These are phyloP conservation scores for Thermothelomyces thermophilus DNA, from an alignment of 2,329 filamentous ascomycete genomes.

Conservation along the genomic window DNA sequence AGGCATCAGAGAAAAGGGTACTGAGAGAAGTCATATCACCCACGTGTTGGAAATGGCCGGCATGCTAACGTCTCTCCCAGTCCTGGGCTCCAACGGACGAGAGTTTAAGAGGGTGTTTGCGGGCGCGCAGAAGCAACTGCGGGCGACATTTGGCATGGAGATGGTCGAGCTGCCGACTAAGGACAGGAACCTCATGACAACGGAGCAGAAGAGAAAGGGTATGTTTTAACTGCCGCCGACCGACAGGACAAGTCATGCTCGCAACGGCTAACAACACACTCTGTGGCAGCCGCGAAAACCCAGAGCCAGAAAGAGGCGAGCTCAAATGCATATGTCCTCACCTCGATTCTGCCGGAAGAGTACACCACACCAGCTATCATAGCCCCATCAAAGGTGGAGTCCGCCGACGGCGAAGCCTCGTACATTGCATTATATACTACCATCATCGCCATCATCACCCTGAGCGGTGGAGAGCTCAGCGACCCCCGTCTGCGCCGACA, in stretches of 20 bases:
- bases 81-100: slow-evolving; percentile 63
- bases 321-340: slow-evolving; percentile 70
- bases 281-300: slow-evolving; percentile 35
- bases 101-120: slow-evolving; percentile 73
- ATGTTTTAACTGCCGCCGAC: slow-evolving; percentile 23
- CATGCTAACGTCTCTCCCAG: slow-evolving; percentile 32
- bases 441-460: slow-evolving; percentile 67
- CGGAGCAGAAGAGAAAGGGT: slow-evolving; percentile 68
- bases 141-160: slow-evolving; percentile 80
- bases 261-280: slow-evolving; percentile 3
- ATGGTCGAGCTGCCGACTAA: slow-evolving; percentile 73
- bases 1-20: slow-evolving; percentile 59
- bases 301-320: slow-evolving; percentile 46
- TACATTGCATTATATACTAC: slow-evolving; percentile 79
- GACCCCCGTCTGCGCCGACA: slow-evolving; percentile 75
- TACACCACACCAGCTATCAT: slow-evolving; percentile 65
- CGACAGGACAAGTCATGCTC: not conserved
- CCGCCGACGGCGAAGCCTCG: slow-evolving; percentile 61
- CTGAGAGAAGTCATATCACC: not conserved
- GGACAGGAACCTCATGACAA: slow-evolving; percentile 68
- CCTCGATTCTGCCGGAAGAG: slow-evolving; percentile 60
- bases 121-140: slow-evolving; percentile 65
- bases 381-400: slow-evolving; percentile 59
- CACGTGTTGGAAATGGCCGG: not conserved
- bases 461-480: slow-evolving; percentile 65